A percentile compares a stretch with the other conserved stretches of the same genome.
These are phyloP conservation scores for Coemansia sp. DNA, from an alignment of 371 early-diverging fungal species.

Conservation along the genomic window DNA sequence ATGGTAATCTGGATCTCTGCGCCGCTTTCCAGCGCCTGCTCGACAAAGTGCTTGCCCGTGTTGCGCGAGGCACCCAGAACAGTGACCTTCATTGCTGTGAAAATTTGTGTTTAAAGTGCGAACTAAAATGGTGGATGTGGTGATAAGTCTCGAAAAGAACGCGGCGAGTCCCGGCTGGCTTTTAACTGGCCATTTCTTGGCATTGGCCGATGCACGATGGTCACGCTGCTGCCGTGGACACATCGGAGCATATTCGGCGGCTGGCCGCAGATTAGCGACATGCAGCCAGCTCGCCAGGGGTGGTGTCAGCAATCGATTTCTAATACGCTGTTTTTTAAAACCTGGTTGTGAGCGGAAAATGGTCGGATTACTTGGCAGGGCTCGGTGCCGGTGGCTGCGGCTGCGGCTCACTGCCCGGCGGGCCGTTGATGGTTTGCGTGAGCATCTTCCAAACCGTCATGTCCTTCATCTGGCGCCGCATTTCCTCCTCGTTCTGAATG, in stretches of 20 bases:
- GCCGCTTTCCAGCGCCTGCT: conserved; percentile 46
- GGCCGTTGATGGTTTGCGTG: conserved; percentile 52
- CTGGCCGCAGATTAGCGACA: no score
- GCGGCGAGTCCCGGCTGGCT: neutral
- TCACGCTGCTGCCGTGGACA: no score
- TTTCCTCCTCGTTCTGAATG: conserved; percentile 59
- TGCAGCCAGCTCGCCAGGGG: no score
- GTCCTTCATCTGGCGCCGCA: conserved; percentile 68
- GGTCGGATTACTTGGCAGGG: neutral
- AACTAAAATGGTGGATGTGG: neutral
- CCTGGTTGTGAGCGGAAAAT: neutral
- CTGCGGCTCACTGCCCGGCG: neutral
- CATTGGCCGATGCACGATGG: neutral
- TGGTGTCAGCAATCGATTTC: no score
- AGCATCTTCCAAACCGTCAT: conserved; percentile 71
- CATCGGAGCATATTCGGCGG: no score
- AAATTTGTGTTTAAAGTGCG: neutral
- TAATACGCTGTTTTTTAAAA: no score
- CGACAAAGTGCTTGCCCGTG: conserved; percentile 48
- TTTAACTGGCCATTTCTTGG: neutral
- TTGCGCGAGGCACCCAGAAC: conserved; percentile 68
- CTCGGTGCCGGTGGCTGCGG: neutral
- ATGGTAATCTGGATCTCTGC: conserved; percentile 41
- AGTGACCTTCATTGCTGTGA: conserved; percentile 31
- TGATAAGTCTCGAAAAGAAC: neutral